phyloP scores from a whole-genome alignment of 768 basidiomycete genomes.

The Cystofilobasidium bisporidii region DNA sequence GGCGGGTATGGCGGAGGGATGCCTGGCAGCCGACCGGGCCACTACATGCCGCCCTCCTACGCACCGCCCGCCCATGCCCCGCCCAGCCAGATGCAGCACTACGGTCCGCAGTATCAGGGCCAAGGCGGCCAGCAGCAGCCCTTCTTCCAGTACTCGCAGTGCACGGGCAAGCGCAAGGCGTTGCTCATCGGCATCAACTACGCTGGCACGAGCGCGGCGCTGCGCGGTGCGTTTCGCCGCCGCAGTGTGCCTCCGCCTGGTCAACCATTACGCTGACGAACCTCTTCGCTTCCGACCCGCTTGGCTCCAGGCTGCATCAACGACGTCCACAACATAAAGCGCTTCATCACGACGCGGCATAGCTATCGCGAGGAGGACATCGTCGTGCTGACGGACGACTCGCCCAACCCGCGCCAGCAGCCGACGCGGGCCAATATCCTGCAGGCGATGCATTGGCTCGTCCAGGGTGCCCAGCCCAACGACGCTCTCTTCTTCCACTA shows the following conservation, averaged over 20 bases:
- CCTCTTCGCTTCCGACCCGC: constrained; percentile 75
- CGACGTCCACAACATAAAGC: constrained; percentile 69
- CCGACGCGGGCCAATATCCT: constrained; percentile 82
- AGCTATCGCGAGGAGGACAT: constrained; percentile 70
- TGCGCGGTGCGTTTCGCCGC: neutral
- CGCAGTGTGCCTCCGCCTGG: neutral
- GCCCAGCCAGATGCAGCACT: constrained; percentile 50
- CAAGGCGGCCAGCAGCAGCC: constrained; percentile 45
- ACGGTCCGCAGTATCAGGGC: constrained; percentile 51
- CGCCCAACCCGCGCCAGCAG: constrained; percentile 50
- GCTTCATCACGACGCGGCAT: constrained; percentile 62
- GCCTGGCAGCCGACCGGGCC: constrained; percentile 5
- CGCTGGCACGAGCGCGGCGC: neutral
- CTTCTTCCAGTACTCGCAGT: constrained; percentile 80
- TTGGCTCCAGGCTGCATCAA: constrained; percentile 80
- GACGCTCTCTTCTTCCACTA: constrained; percentile 92
- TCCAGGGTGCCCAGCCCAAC: constrained; percentile 52
- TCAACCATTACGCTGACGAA: constrained; percentile 43
- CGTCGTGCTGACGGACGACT: constrained; percentile 73
- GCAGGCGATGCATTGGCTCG: constrained; percentile 86
- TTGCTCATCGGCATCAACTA: constrained; percentile 54
- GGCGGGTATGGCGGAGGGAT: neutral
- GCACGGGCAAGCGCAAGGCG: constrained; percentile 77
- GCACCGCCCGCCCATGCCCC: constrained; percentile 12
- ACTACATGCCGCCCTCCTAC: constrained; percentile 15